phyloP scores from a whole-genome alignment of 2,329 filamentous ascomycete genomes.

The Seiridium unicorne region DNA sequence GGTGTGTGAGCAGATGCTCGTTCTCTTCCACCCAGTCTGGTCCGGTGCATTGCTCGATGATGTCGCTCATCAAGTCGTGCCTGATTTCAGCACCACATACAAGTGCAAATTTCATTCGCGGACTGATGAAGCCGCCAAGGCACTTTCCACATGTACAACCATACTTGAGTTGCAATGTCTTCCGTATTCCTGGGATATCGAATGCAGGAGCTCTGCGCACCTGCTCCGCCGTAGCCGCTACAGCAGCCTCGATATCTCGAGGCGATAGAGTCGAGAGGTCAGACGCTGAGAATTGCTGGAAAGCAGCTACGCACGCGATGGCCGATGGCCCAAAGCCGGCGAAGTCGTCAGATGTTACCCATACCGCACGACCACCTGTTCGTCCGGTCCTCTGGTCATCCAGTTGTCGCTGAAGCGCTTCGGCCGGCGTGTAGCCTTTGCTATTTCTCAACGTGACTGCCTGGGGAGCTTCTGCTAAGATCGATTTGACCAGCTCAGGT shows the following conservation, averaged over 20 bases:
- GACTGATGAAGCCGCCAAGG: conserved; percentile 33
- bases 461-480: conserved; percentile 9
- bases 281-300: conserved; percentile 16
- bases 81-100: conserved; percentile 21
- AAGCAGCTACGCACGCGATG: conserved; percentile 24
- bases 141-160: conserved; percentile 37
- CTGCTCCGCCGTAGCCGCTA: conserved; percentile 6
- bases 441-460: conserved; percentile 18
- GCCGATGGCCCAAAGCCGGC: conserved; percentile 23
- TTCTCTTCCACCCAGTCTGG: background rate
- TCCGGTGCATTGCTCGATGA: background rate
- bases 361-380: conserved; percentile 9
- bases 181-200: conserved; percentile 1
- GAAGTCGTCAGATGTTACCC: conserved; percentile 27
- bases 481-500: conserved; percentile 8
- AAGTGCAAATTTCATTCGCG: conserved; percentile 31
- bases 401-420: conserved; percentile 26
- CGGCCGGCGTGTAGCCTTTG: conserved; percentile 31
- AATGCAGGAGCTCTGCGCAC: background rate
- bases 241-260: conserved; percentile 2
- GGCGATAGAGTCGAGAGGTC: conserved; percentile 9
- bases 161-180: conserved; percentile 25
- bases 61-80: conserved; percentile 8
- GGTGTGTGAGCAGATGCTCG: conserved; percentile 5
- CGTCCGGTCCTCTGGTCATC: conserved; percentile 23